These are phyloP conservation scores for Limnanthes douglasii DNA, from an alignment of 345 rosid species.

Conservation along the genomic window DNA sequence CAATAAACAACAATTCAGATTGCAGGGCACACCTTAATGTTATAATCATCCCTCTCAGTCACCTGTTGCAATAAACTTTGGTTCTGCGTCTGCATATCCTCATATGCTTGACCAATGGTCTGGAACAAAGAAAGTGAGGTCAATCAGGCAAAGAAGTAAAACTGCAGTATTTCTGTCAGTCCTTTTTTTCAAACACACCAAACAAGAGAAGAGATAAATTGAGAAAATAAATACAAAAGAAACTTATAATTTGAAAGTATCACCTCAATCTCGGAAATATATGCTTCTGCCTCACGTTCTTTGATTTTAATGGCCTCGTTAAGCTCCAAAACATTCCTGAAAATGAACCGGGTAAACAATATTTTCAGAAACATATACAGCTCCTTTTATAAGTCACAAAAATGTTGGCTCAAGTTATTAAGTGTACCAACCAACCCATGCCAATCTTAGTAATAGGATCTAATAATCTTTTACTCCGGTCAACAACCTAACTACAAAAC, in stretches of 20 bases:
- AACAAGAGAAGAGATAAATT: constrained; percentile 6
- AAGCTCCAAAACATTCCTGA: constrained; percentile 72
- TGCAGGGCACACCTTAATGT: constrained; percentile 55
- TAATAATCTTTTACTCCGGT: too few species aligned
- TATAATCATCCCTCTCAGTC: constrained; percentile 79
- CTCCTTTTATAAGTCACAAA: too few species aligned
- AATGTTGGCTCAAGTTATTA: too few species aligned
- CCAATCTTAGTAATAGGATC: too few species aligned
- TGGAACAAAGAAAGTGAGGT: constrained; percentile 14
- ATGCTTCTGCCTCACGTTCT: constrained; percentile 73
- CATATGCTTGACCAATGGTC: constrained; percentile 96
- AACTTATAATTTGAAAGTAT: constrained; percentile 3
- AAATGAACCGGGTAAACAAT: constrained; percentile 8
- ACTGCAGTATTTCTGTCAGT: not conserved
- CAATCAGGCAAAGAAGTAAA: constrained; percentile 5
- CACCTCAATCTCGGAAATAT: constrained; percentile 90
- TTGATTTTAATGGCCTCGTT: constrained; percentile 69
- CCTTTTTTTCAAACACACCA: not conserved
- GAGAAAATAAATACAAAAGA: constrained; percentile 5
- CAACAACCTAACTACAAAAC: too few species aligned
- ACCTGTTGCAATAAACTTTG: constrained; percentile 79
- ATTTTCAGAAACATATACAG: too few species aligned
- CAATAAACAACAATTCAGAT: constrained; percentile 2
- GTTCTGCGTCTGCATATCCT: constrained; percentile 93
- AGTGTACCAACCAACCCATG: too few species aligned